Conservation (phyloP, 768 basidiomycete species). For the Collybia mongolica region DNA sequence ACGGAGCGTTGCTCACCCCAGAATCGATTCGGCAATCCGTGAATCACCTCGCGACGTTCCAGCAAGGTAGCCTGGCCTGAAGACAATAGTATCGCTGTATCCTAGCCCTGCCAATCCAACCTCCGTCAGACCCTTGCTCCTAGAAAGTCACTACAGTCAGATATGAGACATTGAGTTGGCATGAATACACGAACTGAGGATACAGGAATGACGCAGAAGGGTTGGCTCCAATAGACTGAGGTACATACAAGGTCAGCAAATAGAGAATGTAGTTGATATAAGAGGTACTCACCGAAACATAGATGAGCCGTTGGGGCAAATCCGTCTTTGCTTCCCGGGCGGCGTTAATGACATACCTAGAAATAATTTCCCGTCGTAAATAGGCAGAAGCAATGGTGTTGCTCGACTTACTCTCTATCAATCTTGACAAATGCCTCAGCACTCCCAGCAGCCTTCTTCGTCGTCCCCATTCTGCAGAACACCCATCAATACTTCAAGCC, state of each 20-base stretch:
- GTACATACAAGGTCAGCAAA: background rate
- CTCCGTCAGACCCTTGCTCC: slow-evolving; percentile 79
- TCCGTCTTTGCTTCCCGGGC: slow-evolving; percentile 61
- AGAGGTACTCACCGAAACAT: slow-evolving; percentile 58
- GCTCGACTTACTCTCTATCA: slow-evolving; percentile 62
- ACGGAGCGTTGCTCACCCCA: slow-evolving; percentile 34
- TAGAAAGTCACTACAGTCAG: slow-evolving; percentile 19
- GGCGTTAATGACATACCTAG: slow-evolving; percentile 72
- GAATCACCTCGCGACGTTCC: slow-evolving; percentile 43
- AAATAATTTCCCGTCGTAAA: background rate
- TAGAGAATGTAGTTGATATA: background rate
- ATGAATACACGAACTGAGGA: slow-evolving; percentile 29
- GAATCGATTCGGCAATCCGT: slow-evolving; percentile 38
- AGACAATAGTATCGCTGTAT: slow-evolving; percentile 68
- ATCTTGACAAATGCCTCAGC: slow-evolving; percentile 72
- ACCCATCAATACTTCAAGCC: background rate
- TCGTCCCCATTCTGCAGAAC: slow-evolving; percentile 59
- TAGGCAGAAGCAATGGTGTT: background rate
- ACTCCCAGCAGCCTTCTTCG: slow-evolving; percentile 56
- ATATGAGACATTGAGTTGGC: background rate
- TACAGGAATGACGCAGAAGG: slow-evolving; percentile 53
- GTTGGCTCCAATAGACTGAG: slow-evolving; percentile 48
- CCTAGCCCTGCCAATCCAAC: slow-evolving; percentile 62
- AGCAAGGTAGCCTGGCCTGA: slow-evolving; percentile 59
- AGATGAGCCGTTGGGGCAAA: slow-evolving; percentile 64